Percentiles rank a stretch among this genome's conserved stretches.
Conservation (phyloP, 495 filamentous ascomycete genomes). For the Aspergillus saccharolyticus region DNA sequence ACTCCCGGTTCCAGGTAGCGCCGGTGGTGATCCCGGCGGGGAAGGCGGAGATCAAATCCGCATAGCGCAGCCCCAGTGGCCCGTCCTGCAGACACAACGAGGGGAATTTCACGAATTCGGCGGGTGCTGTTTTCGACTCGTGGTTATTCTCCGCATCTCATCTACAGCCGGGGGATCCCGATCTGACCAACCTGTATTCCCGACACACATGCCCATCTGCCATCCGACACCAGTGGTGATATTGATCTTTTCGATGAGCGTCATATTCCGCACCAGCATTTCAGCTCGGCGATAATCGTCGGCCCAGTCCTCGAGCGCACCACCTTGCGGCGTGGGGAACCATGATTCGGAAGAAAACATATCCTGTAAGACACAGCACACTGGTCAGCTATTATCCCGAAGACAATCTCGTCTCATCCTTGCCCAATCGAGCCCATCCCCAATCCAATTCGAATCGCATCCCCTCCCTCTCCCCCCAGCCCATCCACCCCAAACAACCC, state of each 20-base stretch:
- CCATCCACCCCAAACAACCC: no score
- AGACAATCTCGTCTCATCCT: no score
- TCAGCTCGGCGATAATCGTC: slow-evolving; percentile 78
- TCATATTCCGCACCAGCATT: slow-evolving; percentile 75
- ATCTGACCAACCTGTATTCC: slow-evolving; percentile 61
- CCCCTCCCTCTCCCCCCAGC: slow-evolving; percentile 4
- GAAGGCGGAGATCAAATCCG: slow-evolving; percentile 71
- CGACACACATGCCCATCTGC: slow-evolving; percentile 85
- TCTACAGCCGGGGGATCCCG: no score
- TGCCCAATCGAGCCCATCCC: no score
- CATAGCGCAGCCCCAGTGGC: slow-evolving; percentile 73
- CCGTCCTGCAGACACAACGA: slow-evolving; percentile 88
- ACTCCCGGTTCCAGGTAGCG: slow-evolving; percentile 77
- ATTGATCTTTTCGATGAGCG: slow-evolving; percentile 86
- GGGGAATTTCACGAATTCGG: slow-evolving; percentile 68
- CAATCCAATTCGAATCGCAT: no score
- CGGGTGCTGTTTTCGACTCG: slow-evolving; percentile 45
- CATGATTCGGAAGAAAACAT: slow-evolving; percentile 58
- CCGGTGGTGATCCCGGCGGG: slow-evolving; percentile 83
- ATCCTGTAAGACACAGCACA: slow-evolving; percentile 3
- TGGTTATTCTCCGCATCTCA: neutral
- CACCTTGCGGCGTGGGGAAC: slow-evolving; percentile 80
- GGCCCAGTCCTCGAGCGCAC: slow-evolving; percentile 67
- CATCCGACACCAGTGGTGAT: slow-evolving; percentile 90
- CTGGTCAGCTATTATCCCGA: no score